Percentiles rank a stretch among this genome's conserved stretches.
Conservation (phyloP, 441 rosid species). For the Euphorbia celastroides region DNA sequence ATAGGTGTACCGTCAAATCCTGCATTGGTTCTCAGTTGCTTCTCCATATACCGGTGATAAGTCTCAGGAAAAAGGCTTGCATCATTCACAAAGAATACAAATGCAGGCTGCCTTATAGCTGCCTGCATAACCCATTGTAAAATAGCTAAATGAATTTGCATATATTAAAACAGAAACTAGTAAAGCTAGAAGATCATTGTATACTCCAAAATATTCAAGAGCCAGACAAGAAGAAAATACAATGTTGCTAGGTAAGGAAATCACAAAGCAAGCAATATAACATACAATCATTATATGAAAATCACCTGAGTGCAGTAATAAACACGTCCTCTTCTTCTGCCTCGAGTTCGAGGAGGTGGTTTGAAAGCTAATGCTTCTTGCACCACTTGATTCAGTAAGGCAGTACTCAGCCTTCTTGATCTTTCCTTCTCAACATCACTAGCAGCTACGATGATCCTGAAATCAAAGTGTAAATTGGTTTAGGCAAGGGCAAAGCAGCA, state of each 20-base stretch:
- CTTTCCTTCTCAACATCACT: slow-evolving; percentile 78
- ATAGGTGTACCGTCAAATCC: slow-evolving; percentile 96
- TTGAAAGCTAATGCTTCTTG: slow-evolving; percentile 86
- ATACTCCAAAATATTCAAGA: too few relatives aligned
- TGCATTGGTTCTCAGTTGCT: slow-evolving; percentile 78
- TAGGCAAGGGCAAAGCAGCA: neutral
- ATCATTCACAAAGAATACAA: slow-evolving; percentile 91
- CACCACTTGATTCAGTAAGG: slow-evolving; percentile 76
- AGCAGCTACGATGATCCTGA: slow-evolving; percentile 81
- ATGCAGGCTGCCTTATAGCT: slow-evolving; percentile 89
- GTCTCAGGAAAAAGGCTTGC: slow-evolving; percentile 85
- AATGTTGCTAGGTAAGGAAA: too few relatives aligned
- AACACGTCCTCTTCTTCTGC: slow-evolving; percentile 87
- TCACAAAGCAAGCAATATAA: too few relatives aligned
- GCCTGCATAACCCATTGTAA: slow-evolving; percentile 46
- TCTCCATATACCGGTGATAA: slow-evolving; percentile 87
- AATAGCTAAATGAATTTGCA: neutral
- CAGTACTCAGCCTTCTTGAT: slow-evolving; percentile 81
- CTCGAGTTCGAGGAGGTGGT: slow-evolving; percentile 88
- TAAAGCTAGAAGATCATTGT: too few relatives aligned
- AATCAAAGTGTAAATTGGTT: neutral
- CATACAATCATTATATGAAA: neutral
- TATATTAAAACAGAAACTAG: neutral
- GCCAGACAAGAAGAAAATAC: too few relatives aligned
- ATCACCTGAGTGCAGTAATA: slow-evolving; percentile 88